These are phyloP conservation scores for Boletus coccyginus DNA, from an alignment of 768 basidiomycete genomes.

Conservation along the genomic window DNA sequence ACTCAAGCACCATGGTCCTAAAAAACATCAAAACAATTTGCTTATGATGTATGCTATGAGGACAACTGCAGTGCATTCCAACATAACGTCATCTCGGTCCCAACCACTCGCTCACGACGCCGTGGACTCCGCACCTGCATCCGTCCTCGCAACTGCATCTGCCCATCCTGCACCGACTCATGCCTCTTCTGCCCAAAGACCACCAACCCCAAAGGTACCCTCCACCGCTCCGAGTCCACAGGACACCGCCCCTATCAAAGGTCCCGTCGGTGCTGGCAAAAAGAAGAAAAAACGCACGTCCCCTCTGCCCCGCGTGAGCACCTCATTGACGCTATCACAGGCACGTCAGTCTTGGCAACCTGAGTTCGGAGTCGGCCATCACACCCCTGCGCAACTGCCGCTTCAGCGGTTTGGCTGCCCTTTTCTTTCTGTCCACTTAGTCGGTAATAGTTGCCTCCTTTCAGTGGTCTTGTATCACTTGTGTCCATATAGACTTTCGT, in stretches of 20 bases:
- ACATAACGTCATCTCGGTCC: conserved; percentile 44
- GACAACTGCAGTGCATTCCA: conserved; percentile 71
- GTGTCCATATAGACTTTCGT: neutral
- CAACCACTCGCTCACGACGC: conserved; percentile 30
- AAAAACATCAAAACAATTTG: conserved; percentile 64
- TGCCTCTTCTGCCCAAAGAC: conserved; percentile 31
- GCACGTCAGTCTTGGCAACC: conserved; percentile 23
- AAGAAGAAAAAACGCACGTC: conserved; percentile 76
- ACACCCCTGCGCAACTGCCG: neutral
- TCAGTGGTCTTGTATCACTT: neutral
- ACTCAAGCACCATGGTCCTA: conserved; percentile 32
- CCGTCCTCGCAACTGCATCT: conserved; percentile 24
- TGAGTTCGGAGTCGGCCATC: conserved; percentile 9
- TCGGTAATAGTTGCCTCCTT: neutral
- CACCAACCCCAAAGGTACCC: conserved; percentile 32
- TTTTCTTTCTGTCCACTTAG: neutral
- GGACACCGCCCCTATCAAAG: conserved; percentile 45
- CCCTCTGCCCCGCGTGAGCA: neutral
- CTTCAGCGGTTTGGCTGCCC: neutral
- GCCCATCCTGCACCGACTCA: conserved; percentile 34
- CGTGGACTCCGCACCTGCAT: conserved; percentile 24
- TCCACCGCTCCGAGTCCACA: conserved; percentile 39
- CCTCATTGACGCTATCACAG: conserved; percentile 12
- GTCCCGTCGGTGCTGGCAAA: conserved; percentile 51
- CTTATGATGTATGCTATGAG: conserved; percentile 78